Conservation (phyloP, 805 yeast species). For the Torulaspora franciscae region DNA sequence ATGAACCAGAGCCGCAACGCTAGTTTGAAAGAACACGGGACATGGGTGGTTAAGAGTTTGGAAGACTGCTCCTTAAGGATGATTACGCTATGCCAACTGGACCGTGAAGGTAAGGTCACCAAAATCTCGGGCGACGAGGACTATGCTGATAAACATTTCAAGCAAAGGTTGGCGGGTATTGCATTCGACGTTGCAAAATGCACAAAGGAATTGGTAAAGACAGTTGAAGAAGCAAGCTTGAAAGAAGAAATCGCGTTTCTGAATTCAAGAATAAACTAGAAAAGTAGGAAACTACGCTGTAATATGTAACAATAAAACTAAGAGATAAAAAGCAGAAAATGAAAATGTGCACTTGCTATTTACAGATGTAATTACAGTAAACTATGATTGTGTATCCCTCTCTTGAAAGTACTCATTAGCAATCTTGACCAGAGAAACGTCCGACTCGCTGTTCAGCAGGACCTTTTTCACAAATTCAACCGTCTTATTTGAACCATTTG, state of each 20-base stretch:
- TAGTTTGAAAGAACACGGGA: conserved; percentile 82
- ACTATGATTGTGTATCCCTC: not conserved
- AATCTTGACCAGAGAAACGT: conserved; percentile 17
- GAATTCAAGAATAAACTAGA: conserved; percentile 51
- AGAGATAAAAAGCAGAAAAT: not conserved
- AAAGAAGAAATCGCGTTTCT: conserved; percentile 79
- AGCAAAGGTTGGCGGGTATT: conserved; percentile 91
- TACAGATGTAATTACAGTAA: conserved; percentile 5
- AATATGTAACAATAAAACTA: not conserved
- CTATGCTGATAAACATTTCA: conserved; percentile 81
- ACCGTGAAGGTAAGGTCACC: conserved; percentile 30
- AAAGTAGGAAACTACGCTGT: not conserved
- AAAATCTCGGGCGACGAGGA: conserved; percentile 46
- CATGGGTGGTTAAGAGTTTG: conserved; percentile 82
- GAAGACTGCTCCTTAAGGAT: conserved; percentile 82
- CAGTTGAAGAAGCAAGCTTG: conserved; percentile 90
- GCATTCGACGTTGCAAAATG: conserved; percentile 95
- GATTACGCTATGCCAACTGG: conserved; percentile 57
- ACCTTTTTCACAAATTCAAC: conserved; percentile 53
- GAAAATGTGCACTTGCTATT: conserved; percentile 8
- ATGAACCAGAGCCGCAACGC: conserved; percentile 86
- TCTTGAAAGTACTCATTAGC: conserved; percentile 12
- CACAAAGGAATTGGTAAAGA: conserved; percentile 91
- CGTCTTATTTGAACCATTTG: conserved; percentile 57
- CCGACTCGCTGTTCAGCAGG: conserved; percentile 36